Conservation (phyloP, 495 filamentous ascomycete species). For the Xylaria bambusicola region DNA sequence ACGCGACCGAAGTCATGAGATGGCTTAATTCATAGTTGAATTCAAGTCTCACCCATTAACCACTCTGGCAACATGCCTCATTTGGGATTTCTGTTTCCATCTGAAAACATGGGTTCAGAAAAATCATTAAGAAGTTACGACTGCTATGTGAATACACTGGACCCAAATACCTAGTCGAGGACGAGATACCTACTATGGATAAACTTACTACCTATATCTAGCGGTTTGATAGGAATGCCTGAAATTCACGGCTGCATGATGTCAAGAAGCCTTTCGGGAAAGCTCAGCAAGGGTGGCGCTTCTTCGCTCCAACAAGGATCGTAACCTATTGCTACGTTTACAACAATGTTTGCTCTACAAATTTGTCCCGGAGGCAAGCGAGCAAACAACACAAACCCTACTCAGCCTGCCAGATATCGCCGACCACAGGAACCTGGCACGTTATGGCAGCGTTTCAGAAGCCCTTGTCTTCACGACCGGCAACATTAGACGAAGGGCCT, state of each 20-base stretch:
- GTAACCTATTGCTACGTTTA: too few species aligned
- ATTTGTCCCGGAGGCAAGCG: neutral
- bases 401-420: neutral
- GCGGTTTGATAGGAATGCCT: too few species aligned
- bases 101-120: neutral
- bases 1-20: conserved; percentile 26
- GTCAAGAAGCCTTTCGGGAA: too few species aligned
- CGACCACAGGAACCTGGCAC: neutral
- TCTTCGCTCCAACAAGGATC: too few species aligned
- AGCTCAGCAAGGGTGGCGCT: too few species aligned
- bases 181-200: too few species aligned
- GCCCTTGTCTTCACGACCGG: neutral
- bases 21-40: conserved; percentile 17
- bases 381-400: neutral
- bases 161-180: too few species aligned
- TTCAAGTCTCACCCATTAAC: conserved; percentile 25
- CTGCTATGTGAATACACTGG: too few species aligned
- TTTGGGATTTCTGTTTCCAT: neutral
- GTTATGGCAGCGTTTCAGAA: neutral
- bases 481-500: conserved; percentile 5
- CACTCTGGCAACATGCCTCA: conserved; percentile 23
- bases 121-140: too few species aligned
- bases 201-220: too few species aligned
- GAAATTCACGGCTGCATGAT: too few species aligned
- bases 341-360: too few species aligned